Evolutionary conservation across 1,139 yeast genomes (phyloP).

Genomic region (Debaryomyces robertsiae): DNA sequence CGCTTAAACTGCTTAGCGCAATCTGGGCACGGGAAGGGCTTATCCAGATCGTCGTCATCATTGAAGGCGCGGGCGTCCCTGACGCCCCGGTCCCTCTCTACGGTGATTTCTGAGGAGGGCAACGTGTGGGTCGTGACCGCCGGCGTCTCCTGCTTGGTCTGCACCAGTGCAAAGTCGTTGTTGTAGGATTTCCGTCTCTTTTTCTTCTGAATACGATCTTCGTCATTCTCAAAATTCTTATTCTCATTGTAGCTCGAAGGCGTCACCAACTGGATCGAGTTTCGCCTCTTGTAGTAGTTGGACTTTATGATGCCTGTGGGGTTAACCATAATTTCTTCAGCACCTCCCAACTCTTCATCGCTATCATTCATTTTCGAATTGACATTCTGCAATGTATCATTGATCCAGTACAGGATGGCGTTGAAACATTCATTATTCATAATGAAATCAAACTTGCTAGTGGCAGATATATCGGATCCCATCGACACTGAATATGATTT

Average conservation of each 20-base stretch:
- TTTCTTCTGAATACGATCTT: conserved; percentile 14
- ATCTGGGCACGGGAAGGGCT: conserved; percentile 48
- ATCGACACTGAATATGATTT: conserved; percentile 11
- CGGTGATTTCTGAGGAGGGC: not conserved
- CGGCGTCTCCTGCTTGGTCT: conserved; percentile 1
- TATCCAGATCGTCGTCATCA: conserved; percentile 26
- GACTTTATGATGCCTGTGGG: conserved; percentile 30
- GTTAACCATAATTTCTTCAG: conserved; percentile 25
- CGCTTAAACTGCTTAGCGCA: conserved; percentile 51
- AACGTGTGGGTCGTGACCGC: not conserved
- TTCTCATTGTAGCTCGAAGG: conserved; percentile 12
- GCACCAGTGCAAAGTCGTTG: conserved; percentile 8
- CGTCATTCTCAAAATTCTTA: conserved; percentile 1
- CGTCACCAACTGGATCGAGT: conserved; percentile 25
- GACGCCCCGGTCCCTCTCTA: not conserved
- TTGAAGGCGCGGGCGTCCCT: conserved; percentile 2
- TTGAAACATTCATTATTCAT: conserved; percentile 46
- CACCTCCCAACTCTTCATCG: conserved; percentile 15
- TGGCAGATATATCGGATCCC: conserved; percentile 8
- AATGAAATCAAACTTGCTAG: conserved; percentile 28
- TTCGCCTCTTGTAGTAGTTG: conserved; percentile 23
- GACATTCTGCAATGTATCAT: conserved; percentile 24
- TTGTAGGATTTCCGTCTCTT: conserved; percentile 20
- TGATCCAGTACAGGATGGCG: conserved; percentile 43
- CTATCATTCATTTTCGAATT: conserved; percentile 12